phyloP scores from a whole-genome alignment of 345 rosid species.

The Fremontodendron californicum region DNA sequence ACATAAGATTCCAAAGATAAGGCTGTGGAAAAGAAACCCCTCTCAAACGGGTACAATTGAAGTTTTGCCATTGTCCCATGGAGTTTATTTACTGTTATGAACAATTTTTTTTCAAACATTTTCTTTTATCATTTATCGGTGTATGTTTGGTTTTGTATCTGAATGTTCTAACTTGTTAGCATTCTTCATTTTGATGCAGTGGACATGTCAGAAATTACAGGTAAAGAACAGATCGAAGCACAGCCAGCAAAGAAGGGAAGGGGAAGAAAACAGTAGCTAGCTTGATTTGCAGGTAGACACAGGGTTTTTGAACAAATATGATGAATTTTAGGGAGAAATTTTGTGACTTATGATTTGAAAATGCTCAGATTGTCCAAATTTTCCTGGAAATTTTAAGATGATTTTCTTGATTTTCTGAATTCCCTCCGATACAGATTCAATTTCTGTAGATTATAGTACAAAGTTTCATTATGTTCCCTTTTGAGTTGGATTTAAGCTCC shows the following conservation, averaged over 20 bases:
- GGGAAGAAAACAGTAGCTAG: slow-evolving; percentile 87
- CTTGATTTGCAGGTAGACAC: slow-evolving; percentile 3
- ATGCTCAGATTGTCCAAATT: neutral
- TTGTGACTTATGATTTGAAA: neutral
- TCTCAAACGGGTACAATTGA: too few relatives aligned
- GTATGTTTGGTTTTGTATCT: neutral
- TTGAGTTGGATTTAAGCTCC: neutral
- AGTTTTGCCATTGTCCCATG: too few relatives aligned
- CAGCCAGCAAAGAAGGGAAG: slow-evolving; percentile 77
- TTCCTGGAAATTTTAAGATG: neutral
- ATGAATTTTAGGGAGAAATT: slow-evolving; percentile 3
- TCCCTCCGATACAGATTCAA: too few relatives aligned
- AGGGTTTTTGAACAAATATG: neutral
- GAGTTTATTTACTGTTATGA: neutral
- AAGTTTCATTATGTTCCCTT: neutral
- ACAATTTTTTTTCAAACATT: neutral
- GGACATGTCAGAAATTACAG: slow-evolving; percentile 61
- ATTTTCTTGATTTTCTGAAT: neutral
- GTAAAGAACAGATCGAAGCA: slow-evolving; percentile 69
- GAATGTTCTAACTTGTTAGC: slow-evolving; percentile 11
- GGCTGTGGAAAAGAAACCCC: too few relatives aligned
- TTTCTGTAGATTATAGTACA: neutral
- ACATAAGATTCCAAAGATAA: neutral
- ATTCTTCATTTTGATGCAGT: slow-evolving; percentile 36
- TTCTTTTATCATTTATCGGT: neutral